Conservation (phyloP, 208 protist genomes). For the Wallacemonas sp. region DNA sequence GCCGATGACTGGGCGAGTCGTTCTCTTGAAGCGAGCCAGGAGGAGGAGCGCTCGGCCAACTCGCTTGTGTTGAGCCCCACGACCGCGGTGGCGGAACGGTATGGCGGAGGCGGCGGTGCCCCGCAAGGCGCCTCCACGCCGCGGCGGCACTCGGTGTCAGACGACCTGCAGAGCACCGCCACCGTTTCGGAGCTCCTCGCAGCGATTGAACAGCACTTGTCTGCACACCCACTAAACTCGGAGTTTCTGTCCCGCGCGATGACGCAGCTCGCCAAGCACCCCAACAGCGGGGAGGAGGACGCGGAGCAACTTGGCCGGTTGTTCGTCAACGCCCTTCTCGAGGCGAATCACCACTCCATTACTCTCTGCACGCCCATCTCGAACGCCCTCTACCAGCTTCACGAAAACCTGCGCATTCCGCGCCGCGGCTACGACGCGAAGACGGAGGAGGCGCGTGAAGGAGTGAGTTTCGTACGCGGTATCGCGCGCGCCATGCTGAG, state of each 20-base stretch:
- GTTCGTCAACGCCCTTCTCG: conserved; percentile 32
- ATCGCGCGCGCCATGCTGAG: conserved; percentile 56
- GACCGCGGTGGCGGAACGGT: neutral
- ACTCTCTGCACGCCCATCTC: conserved; percentile 55
- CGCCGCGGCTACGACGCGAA: conserved; percentile 8
- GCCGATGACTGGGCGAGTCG: too few relatives aligned
- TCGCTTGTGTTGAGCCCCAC: neutral
- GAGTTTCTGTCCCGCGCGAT: conserved; percentile 38
- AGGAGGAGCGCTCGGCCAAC: too few relatives aligned
- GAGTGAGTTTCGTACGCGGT: conserved; percentile 31
- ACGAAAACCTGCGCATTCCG: conserved; percentile 49
- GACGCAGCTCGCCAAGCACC: conserved; percentile 30
- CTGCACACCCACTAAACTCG: conserved; percentile 16
- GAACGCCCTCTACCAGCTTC: conserved; percentile 46
- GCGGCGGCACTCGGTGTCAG: conserved; percentile 9
- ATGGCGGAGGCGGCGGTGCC: neutral
- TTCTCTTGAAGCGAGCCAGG: too few relatives aligned
- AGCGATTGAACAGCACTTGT: conserved; percentile 20
- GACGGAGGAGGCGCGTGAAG: conserved; percentile 10
- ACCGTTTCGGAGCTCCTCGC: conserved; percentile 13
- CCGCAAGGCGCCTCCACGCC: conserved; percentile 4
- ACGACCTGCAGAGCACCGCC: conserved; percentile 16
- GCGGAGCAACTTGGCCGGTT: conserved; percentile 33
- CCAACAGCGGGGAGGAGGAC: conserved; percentile 34
- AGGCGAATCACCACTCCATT: conserved; percentile 37